Evolutionary conservation across 441 rosid species (phyloP).

Genomic region (Bocquillonia castaneifolia): DNA sequence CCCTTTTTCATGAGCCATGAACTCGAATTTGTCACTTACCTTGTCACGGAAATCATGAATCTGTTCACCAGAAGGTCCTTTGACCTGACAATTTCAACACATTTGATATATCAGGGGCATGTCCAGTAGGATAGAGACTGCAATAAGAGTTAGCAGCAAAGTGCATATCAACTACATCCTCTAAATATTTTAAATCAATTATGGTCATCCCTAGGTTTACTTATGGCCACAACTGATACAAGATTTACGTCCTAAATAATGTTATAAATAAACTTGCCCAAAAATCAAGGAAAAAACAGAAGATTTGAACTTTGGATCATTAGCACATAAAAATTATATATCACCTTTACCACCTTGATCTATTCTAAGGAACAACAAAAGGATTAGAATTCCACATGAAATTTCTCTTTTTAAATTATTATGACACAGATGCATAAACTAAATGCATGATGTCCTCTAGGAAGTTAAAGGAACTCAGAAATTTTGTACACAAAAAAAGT

Average conservation of each 20-base stretch:
- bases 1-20: constrained; percentile 54
- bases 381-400: neutral
- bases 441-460: neutral
- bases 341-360: neutral
- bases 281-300: neutral
- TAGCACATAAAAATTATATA: neutral
- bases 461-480: neutral
- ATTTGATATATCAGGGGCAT: constrained; percentile 15
- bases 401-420: neutral
- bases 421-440: neutral
- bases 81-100: constrained; percentile 39
- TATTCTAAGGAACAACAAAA: neutral
- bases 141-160: neutral
- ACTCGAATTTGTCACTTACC: constrained; percentile 62
- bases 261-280: neutral
- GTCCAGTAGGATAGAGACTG: neutral
- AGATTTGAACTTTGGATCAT: neutral
- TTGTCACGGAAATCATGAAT: constrained; percentile 56
- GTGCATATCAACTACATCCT: neutral
- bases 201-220: neutral
- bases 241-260: neutral
- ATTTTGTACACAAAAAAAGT: neutral
- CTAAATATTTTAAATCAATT: no score
- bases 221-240: neutral
- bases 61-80: constrained; percentile 60